phyloP scores from a whole-genome alignment of 2,329 filamentous ascomycete genomes.

The Cyphellophora europaea region DNA sequence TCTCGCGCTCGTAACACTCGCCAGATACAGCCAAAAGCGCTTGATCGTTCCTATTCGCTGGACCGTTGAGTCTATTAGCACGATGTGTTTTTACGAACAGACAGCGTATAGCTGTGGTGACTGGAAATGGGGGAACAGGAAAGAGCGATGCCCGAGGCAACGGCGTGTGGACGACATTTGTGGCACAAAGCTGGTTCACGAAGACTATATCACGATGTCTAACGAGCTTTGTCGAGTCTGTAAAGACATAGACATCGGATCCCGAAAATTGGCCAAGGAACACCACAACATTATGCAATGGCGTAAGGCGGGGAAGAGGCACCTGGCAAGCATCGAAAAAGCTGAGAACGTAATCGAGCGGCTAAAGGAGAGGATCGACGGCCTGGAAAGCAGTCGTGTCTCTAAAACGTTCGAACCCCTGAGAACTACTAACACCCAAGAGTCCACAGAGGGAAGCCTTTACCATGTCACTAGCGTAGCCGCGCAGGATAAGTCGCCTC shows the following conservation, averaged over 20 bases:
- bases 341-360: no score
- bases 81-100: constrained; percentile 19
- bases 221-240: constrained; percentile 14
- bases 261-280: constrained; percentile 11
- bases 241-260: constrained; percentile 16
- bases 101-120: constrained; percentile 16
- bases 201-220: constrained; percentile 9
- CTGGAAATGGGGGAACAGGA: constrained; percentile 21
- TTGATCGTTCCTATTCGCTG: no score
- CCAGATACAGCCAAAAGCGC: no score
- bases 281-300: constrained; percentile 15
- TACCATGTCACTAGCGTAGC: no score
- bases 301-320: constrained; percentile 12
- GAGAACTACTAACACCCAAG: no score
- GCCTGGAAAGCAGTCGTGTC: no score
- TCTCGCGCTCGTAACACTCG: no score
- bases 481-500: no score
- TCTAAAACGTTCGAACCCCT: no score
- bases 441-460: no score
- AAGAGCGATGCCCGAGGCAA: constrained; percentile 16
- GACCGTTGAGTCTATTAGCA: no score
- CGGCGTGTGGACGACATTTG: constrained; percentile 19
- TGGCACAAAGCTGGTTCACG: constrained; percentile 12
- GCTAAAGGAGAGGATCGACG: no score
- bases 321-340: constrained; percentile 15